phyloP scores from a whole-genome alignment of 345 rosid species.

The Eucalyptus urophylla region DNA sequence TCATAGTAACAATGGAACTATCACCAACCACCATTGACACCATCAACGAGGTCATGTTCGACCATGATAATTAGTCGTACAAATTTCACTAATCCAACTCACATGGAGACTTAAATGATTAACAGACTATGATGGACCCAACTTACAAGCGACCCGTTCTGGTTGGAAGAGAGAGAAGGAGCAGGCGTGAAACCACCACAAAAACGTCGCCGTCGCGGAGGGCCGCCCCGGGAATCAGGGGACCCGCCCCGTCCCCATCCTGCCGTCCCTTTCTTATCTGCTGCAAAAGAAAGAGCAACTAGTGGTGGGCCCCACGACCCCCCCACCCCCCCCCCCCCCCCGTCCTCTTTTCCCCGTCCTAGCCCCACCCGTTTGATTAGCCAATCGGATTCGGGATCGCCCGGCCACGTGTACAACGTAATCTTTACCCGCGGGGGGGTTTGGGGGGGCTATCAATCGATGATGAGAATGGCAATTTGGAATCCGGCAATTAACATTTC shows the following conservation, averaged over 20 bases:
- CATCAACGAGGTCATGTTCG: neutral
- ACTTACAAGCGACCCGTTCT: neutral
- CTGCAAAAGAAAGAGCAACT: neutral
- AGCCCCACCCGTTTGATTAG: neutral
- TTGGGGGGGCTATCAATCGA: neutral
- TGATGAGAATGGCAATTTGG: neutral
- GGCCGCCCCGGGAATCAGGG: neutral
- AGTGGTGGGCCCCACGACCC: neutral
- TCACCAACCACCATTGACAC: neutral
- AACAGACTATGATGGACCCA: neutral
- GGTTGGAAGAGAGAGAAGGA: neutral
- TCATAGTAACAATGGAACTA: neutral
- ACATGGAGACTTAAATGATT: neutral
- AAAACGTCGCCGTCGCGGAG: neutral
- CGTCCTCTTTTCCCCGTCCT: neutral
- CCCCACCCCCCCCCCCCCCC: too few relatives aligned
- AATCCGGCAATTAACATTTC: too few relatives aligned
- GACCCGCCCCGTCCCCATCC: neutral
- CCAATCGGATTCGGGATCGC: neutral
- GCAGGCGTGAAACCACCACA: neutral
- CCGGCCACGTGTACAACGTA: neutral
- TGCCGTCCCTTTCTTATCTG: neutral
- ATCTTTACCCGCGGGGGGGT: too few relatives aligned
- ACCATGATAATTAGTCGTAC: neutral
- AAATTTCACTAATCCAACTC: neutral